phyloP scores from a whole-genome alignment of 495 filamentous ascomycete species.

The Penicillium diatomitis region DNA sequence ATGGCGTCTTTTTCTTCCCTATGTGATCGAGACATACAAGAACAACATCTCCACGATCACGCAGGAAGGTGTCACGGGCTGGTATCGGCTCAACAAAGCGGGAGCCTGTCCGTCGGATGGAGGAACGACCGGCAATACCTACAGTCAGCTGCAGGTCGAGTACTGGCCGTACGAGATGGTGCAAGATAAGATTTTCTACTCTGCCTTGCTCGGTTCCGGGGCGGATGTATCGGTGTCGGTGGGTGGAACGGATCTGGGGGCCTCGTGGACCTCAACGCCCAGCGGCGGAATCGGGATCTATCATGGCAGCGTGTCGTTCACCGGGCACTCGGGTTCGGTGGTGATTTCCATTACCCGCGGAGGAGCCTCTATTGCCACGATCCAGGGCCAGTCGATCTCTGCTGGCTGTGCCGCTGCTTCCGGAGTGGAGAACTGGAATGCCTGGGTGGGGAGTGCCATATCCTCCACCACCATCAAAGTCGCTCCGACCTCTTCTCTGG shows the following conservation, averaged over 20 bases:
- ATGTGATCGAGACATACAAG: conserved; percentile 57
- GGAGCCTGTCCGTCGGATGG: conserved; percentile 1
- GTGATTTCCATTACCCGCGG: conserved; percentile 41
- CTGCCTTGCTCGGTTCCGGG: conserved; percentile 16
- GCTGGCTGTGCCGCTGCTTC: conserved; percentile 29
- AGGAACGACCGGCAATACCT: background rate
- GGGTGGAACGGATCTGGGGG: conserved; percentile 29
- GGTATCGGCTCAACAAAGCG: conserved; percentile 49
- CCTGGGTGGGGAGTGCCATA: conserved; percentile 32
- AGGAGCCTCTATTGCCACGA: conserved; percentile 11
- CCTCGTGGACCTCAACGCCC: conserved; percentile 20
- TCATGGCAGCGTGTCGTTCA: conserved; percentile 40
- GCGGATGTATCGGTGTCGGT: conserved; percentile 42
- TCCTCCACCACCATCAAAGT: background rate
- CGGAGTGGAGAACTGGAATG: conserved; percentile 44
- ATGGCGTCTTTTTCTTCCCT: conserved; percentile 50
- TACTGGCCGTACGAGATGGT: conserved; percentile 7
- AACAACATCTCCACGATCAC: conserved; percentile 36
- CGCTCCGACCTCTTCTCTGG: background rate
- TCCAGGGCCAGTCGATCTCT: conserved; percentile 40
- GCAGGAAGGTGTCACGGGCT: conserved; percentile 45
- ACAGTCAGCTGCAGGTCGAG: conserved; percentile 17
- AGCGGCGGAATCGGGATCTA: conserved; percentile 35
- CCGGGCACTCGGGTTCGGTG: conserved; percentile 39
- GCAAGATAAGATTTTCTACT: conserved; percentile 33